Evolutionary conservation across 176 grass and related monocot species (phyloP).

Genomic region (Eleusine indica): DNA sequence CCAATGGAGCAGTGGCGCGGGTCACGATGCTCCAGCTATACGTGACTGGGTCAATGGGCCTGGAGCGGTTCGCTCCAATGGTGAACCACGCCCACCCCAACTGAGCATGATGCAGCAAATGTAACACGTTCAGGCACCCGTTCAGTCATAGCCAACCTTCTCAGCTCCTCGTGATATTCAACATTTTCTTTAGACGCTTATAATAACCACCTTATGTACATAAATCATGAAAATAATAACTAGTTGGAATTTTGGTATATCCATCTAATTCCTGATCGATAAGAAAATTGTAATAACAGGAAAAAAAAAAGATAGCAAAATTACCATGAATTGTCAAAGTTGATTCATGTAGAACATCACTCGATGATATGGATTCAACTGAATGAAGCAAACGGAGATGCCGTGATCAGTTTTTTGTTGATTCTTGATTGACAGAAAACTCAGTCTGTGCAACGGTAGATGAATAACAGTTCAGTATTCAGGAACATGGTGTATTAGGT

Average conservation of each 20-base stretch:
- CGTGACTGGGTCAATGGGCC: no score
- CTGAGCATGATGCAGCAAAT: slow-evolving; percentile 56
- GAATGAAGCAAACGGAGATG: no score
- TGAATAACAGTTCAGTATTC: neutral
- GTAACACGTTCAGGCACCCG: slow-evolving; percentile 37
- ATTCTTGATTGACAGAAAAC: slow-evolving; percentile 52
- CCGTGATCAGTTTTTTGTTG: no score
- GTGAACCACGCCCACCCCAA: no score
- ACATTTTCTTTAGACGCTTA: slow-evolving; percentile 52
- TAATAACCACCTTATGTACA: slow-evolving; percentile 33
- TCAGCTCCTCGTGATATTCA: slow-evolving; percentile 33
- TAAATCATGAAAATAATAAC: no score
- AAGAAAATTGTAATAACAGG: neutral
- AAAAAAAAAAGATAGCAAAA: neutral
- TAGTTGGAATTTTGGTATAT: no score
- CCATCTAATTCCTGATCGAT: neutral
- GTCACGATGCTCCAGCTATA: no score
- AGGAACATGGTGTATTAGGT: no score
- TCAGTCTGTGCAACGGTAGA: slow-evolving; percentile 34
- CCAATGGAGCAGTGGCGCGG: no score
- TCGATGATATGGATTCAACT: no score
- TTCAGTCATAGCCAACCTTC: slow-evolving; percentile 52
- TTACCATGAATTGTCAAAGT: slow-evolving; percentile 57
- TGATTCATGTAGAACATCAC: slow-evolving; percentile 31
- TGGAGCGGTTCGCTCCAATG: no score